A percentile compares a stretch with the other conserved stretches of the same genome.
These are phyloP conservation scores for Notholithocarpus densiflorus DNA, from an alignment of 306 rosid genomes.

Conservation along the genomic window DNA sequence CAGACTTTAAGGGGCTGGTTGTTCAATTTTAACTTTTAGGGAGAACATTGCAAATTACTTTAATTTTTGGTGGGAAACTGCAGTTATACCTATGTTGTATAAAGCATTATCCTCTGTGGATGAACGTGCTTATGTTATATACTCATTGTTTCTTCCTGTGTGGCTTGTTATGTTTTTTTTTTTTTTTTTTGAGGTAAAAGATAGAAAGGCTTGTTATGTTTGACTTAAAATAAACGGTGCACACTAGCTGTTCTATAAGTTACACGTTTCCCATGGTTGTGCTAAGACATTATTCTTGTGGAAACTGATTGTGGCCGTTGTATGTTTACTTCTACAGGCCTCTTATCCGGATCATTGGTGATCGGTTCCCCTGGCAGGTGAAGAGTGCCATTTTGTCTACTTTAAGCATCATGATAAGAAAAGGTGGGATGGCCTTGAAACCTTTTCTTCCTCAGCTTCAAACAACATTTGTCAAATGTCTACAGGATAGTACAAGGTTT, in stretches of 20 bases:
- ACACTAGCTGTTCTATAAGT: background rate
- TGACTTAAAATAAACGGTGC: background rate
- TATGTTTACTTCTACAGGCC: conserved; percentile 55
- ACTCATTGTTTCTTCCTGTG: background rate
- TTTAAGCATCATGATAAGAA: conserved; percentile 68
- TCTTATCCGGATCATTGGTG: conserved; percentile 93
- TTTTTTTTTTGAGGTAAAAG: too few species aligned
- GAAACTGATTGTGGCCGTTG: conserved; percentile 36
- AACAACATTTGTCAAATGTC: conserved; percentile 95
- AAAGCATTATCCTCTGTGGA: background rate
- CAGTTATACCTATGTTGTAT: too few species aligned
- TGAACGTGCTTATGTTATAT: background rate
- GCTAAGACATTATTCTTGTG: background rate
- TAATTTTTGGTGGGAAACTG: background rate
- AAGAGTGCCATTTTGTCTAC: conserved; percentile 97
- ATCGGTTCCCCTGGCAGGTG: conserved; percentile 99
- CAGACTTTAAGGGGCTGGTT: background rate
- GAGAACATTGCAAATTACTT: background rate
- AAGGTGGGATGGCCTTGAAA: conserved; percentile 81
- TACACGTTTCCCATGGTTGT: background rate
- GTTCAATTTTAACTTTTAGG: background rate
- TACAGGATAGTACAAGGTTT: conserved; percentile 90
- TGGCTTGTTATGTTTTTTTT: background rate
- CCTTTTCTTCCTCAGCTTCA: conserved; percentile 99
- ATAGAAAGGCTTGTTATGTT: background rate